Evolutionary conservation across 108 stramenopile species (phyloP).

Genomic region (Skeletonema menzelii): DNA sequence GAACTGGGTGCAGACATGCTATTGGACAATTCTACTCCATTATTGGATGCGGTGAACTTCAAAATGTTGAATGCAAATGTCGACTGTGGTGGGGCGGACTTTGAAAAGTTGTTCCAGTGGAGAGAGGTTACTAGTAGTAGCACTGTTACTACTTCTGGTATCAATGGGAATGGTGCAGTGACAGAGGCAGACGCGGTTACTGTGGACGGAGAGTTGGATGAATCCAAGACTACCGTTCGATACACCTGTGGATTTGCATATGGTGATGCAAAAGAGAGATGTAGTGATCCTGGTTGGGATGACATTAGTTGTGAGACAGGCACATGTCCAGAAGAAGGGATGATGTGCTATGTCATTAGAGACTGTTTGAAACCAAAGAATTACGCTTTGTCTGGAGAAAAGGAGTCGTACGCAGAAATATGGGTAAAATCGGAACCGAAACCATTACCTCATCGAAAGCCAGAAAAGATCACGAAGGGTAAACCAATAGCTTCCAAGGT

Average conservation of each 20-base stretch:
- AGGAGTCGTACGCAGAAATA: not conserved
- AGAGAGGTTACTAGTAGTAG: not conserved
- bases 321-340: slow-evolving; percentile 8
- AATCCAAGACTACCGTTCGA: not conserved
- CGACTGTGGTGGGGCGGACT: slow-evolving; percentile 12
- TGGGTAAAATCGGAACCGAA: not conserved
- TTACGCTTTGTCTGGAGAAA: not conserved
- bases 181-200: not conserved
- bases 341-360: slow-evolving; percentile 4
- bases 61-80: slow-evolving; percentile 8
- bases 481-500: not conserved
- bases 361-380: not conserved
- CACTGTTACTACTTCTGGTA: not conserved
- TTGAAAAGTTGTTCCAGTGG: slow-evolving; percentile 16
- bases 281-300: slow-evolving; percentile 16
- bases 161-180: not conserved
- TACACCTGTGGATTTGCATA: slow-evolving; percentile 27
- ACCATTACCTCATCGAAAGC: not conserved
- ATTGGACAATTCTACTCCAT: slow-evolving; percentile 16
- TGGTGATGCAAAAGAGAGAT: slow-evolving; percentile 16
- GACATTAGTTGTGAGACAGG: slow-evolving; percentile 7
- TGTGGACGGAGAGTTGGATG: not conserved
- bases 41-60: slow-evolving; percentile 34
- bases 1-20: slow-evolving; percentile 28
- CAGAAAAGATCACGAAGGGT: not conserved